Evolutionary conservation across 441 rosid genomes (phyloP), one percentile per base, ranked within the genome.

Genomic region (Croton laevigatus): DNA sequence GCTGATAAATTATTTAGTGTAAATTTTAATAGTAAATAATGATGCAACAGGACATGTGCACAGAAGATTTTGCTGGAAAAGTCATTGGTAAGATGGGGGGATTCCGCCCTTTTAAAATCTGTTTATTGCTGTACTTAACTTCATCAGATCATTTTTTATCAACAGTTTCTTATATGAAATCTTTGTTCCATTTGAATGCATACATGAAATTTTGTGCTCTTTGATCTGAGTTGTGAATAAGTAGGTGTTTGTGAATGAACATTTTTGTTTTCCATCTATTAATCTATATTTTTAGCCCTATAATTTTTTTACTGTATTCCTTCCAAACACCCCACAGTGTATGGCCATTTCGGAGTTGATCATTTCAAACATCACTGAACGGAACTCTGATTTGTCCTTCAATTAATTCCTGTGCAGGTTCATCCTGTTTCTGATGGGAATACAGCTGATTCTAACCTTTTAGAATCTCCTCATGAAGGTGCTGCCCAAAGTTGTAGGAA

Each of bases 381-480:
- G 36, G 46, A 40, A 20, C 22, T 38, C 37, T 36, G 73, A 5
- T 75, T 71, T 73, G 62, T 49, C 62, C 19, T 44, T 20, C 36
- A 58, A 69, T 75, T 76, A 59, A 65, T 73, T 79, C 72, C 70
- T 77, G 9, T 78, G 79, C 80, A 94, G 98, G 88, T 91, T 82
- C 91, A 82, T 68, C 86, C 93, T 34, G 46, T 73, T 68, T 71
- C 81, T 70, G 85, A 82, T 66, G 81, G 76, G 65, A 80, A 73
- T 74, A 80, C 76, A 14, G 80, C 81, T 68, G 82, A 70, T 68
- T 78, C 78, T 61, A 61, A 66, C 73, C 73, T 75, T 71, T 71
- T 73, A 60, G 83, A 78, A 62, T 79, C 90, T 75, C 38, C 68
- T 40, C 3, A 59, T 68, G 64, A 76, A 10, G 74, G 75, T 38